phyloP scores from a whole-genome alignment of 148 eudicot genomes.

The Rhododendron ovatum region DNA sequence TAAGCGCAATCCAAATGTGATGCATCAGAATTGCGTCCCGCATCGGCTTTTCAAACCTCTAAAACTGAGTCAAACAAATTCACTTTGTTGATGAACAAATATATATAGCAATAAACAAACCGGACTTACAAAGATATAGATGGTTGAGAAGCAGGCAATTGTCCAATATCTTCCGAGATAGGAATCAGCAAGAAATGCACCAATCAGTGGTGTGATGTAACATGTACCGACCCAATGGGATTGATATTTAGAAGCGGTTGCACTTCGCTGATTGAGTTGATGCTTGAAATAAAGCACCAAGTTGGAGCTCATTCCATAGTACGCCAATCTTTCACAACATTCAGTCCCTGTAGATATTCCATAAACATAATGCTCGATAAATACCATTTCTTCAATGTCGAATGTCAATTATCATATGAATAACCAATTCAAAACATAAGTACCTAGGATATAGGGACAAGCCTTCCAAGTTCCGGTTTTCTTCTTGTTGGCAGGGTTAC shows the following conservation, averaged over 20 bases:
- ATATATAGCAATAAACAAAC: background rate
- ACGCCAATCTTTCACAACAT: slow-evolving; percentile 26
- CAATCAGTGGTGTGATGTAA: slow-evolving; percentile 22
- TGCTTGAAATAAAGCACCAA: slow-evolving; percentile 19
- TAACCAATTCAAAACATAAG: background rate
- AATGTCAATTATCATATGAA: background rate
- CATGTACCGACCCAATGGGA: slow-evolving; percentile 28
- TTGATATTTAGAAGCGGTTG: slow-evolving; percentile 18
- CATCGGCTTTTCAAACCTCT: background rate
- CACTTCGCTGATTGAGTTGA: slow-evolving; percentile 18
- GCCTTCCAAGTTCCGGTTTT: slow-evolving; percentile 36
- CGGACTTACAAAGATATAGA: slow-evolving; percentile 22
- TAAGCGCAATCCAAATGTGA: background rate
- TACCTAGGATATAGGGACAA: slow-evolving; percentile 29
- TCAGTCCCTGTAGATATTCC: slow-evolving; percentile 16
- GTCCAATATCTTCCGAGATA: slow-evolving; percentile 34
- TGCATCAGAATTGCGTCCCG: background rate
- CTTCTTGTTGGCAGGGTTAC: slow-evolving; percentile 21
- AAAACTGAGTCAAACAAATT: background rate
- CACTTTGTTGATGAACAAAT: background rate
- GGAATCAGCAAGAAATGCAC: slow-evolving; percentile 29
- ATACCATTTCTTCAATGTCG: background rate
- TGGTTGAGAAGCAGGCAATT: slow-evolving; percentile 26
- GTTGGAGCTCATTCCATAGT: slow-evolving; percentile 34
- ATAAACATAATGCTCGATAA: background rate